Evolutionary conservation across 352 stramenopile genomes (phyloP).

Genomic region (Pythium periplocum): DNA sequence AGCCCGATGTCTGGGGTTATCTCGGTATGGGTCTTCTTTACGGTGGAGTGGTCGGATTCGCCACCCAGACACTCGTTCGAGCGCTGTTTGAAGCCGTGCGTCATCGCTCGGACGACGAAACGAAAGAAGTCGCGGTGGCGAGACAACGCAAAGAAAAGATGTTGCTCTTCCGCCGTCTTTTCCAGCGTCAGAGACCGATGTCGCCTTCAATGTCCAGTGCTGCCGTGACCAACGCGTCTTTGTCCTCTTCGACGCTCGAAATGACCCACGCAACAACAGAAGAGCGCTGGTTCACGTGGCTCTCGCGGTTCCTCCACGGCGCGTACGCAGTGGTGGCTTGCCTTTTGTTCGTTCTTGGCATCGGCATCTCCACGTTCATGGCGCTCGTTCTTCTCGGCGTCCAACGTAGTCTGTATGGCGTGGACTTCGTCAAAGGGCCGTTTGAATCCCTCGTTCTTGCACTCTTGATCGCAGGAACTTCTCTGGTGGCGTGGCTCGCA

Average conservation of each 20-base stretch:
- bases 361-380: slow-evolving; percentile 46
- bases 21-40: slow-evolving; percentile 54
- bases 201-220: neutral
- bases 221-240: neutral
- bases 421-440: slow-evolving; percentile 41
- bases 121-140: slow-evolving; percentile 38
- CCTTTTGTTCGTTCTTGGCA: slow-evolving; percentile 38
- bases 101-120: slow-evolving; percentile 59
- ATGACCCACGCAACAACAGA: slow-evolving; percentile 52
- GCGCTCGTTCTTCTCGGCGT: slow-evolving; percentile 45
- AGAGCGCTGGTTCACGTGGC: slow-evolving; percentile 74
- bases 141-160: slow-evolving; percentile 76
- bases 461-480: slow-evolving; percentile 23
- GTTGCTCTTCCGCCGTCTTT: slow-evolving; percentile 45
- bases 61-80: slow-evolving; percentile 24
- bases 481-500: slow-evolving; percentile 46
- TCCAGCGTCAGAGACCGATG: slow-evolving; percentile 10
- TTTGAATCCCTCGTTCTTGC: slow-evolving; percentile 32
- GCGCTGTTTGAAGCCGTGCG: slow-evolving; percentile 56
- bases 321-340: slow-evolving; percentile 26
- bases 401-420: slow-evolving; percentile 42
- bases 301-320: slow-evolving; percentile 35
- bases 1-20: slow-evolving; percentile 36
- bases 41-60: slow-evolving; percentile 38
- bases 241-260: slow-evolving; percentile 34